Evolutionary conservation across 176 grass and related monocot species (phyloP).

Genomic region (Pharus latifolius): DNA sequence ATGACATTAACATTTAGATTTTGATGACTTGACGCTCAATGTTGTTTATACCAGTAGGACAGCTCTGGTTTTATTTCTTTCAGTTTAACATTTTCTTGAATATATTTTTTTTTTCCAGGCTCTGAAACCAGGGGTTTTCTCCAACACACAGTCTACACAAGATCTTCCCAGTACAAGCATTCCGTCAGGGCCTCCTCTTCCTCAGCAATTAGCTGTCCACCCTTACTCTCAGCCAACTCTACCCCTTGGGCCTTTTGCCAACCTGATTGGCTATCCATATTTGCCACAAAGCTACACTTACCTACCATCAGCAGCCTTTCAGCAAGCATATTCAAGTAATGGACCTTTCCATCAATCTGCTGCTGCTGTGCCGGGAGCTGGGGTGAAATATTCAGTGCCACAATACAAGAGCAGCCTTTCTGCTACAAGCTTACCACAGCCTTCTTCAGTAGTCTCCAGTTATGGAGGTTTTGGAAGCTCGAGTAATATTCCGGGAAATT

Average conservation of each 20-base stretch:
- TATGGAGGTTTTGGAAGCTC: conserved; percentile 74
- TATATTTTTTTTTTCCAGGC: conserved; percentile 28
- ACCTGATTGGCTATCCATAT: conserved; percentile 82
- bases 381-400: conserved; percentile 73
- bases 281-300: conserved; percentile 77
- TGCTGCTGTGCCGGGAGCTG: conserved; percentile 47
- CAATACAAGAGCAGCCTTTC: conserved; percentile 80
- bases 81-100: conserved; percentile 6
- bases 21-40: no score
- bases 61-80: conserved; percentile 10
- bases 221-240: conserved; percentile 83
- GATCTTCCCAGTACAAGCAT: conserved; percentile 50
- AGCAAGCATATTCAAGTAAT: conserved; percentile 78
- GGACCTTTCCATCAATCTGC: conserved; percentile 72
- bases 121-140: conserved; percentile 54
- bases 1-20: not conserved
- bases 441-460: conserved; percentile 40
- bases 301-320: conserved; percentile 65
- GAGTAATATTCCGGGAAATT: conserved; percentile 62
- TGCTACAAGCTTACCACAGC: conserved; percentile 44
- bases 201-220: conserved; percentile 68
- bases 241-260: conserved; percentile 67
- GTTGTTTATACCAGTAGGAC: no score
- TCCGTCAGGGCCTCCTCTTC: conserved; percentile 52
- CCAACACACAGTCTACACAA: conserved; percentile 45